A percentile compares a stretch with the other conserved stretches of the same genome.
Conservation (phyloP, 176 grass and related monocot species). For the Ensete glaucum region DNA sequence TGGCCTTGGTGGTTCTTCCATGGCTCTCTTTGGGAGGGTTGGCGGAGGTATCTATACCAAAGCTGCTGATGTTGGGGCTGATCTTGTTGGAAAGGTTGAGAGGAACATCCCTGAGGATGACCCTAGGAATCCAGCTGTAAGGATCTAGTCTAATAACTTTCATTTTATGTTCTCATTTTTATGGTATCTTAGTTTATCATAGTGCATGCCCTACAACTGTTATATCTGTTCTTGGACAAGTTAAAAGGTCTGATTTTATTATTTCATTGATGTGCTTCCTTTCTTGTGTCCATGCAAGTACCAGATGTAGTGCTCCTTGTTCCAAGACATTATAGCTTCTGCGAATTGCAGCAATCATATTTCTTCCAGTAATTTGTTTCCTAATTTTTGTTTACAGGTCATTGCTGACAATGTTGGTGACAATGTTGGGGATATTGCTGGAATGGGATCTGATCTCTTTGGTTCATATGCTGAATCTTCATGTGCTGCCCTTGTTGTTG, state of each 20-base stretch:
- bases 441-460: conserved; percentile 93
- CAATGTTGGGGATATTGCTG: conserved; percentile 88
- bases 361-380: no score
- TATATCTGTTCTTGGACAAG: not conserved
- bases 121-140: conserved; percentile 90
- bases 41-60: conserved; percentile 86
- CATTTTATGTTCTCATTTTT: not conserved
- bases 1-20: conserved; percentile 81
- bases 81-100: conserved; percentile 84
- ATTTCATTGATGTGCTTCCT: no score
- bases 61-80: conserved; percentile 92
- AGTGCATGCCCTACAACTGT: not conserved
- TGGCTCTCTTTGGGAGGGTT: conserved; percentile 90
- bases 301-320: no score
- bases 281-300: no score
- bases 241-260: no score
- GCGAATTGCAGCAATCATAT: no score
- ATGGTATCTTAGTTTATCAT: not conserved
- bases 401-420: conserved; percentile 98
- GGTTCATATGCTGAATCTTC: conserved; percentile 91
- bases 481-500: conserved; percentile 77
- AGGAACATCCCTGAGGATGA: conserved; percentile 90
- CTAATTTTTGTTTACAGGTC: conserved; percentile 32
- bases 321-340: no score
- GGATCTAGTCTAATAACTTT: not conserved